phyloP scores from a whole-genome alignment of 192 early-diverging fungal species.

The Entomortierella beljakovae region DNA sequence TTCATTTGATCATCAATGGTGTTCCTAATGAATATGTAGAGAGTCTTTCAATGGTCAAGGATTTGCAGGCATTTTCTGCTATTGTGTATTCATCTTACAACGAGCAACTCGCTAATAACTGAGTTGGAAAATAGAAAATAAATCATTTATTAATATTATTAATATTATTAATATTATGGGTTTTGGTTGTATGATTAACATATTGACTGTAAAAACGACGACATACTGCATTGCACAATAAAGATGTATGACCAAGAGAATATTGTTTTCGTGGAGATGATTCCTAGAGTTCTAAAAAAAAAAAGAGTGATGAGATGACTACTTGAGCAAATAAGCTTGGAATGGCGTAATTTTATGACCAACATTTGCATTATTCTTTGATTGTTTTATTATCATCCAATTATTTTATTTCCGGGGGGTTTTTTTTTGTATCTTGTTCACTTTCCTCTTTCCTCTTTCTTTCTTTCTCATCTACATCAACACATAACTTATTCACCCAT shows the following conservation, averaged over 20 bases:
- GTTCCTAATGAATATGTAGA: constrained; percentile 82
- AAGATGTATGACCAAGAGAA: no score
- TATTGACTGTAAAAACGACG: no score
- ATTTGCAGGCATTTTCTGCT: constrained; percentile 83
- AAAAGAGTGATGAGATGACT: no score
- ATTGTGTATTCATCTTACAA: constrained; percentile 80
- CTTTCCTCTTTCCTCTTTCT: neutral
- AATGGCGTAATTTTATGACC: neutral
- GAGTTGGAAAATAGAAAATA: no score
- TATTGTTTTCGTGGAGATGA: no score
- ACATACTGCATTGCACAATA: no score
- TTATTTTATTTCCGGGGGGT: no score
- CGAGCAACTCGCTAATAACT: constrained; percentile 19
- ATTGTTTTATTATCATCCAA: neutral
- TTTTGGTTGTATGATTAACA: no score
- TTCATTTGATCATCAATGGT: constrained; percentile 78
- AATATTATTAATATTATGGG: no score
- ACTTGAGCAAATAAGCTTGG: no score
- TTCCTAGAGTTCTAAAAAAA: no score
- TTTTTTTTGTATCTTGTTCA: neutral
- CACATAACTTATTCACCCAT: neutral
- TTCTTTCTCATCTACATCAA: neutral
- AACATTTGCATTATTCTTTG: neutral
- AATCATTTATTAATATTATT: no score
- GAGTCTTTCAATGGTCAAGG: constrained; percentile 73